Conservation (phyloP, 805 yeast genomes). For the Candida methanosorbosa region DNA sequence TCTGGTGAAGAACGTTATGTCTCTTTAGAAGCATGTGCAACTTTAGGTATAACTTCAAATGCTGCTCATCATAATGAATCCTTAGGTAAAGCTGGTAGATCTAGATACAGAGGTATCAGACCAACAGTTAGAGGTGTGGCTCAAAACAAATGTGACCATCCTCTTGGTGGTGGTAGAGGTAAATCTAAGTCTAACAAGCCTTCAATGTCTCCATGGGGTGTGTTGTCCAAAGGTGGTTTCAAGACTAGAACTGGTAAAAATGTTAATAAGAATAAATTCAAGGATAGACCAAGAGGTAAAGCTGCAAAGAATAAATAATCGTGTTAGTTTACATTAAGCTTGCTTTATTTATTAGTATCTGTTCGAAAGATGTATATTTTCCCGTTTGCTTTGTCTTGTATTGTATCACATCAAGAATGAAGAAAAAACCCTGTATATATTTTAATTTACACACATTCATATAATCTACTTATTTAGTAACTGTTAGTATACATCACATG, state of each 20-base stretch:
- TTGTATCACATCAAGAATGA: conserved; percentile 2
- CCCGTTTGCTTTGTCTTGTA: not conserved
- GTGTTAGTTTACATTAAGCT: too few relatives aligned
- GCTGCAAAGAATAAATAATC: conserved; percentile 15
- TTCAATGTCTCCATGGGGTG: conserved; percentile 96
- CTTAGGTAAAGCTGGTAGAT: conserved; percentile 95
- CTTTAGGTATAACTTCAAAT: conserved; percentile 88
- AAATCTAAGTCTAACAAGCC: conserved; percentile 93
- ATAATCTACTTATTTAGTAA: too few relatives aligned
- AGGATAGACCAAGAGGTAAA: conserved; percentile 85
- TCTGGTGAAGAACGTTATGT: conserved; percentile 94
- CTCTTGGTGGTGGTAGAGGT: conserved; percentile 99
- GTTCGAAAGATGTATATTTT: not conserved
- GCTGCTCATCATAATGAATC: conserved; percentile 83
- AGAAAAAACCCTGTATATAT: too few relatives aligned
- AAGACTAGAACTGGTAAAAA: conserved; percentile 91
- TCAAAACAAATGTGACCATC: conserved; percentile 96
- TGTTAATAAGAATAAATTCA: conserved; percentile 74
- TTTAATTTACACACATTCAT: too few relatives aligned
- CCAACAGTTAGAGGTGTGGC: conserved; percentile 98
- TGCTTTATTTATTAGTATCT: not conserved
- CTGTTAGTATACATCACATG: not conserved
- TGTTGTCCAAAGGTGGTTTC: conserved; percentile 80
- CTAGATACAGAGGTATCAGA: conserved; percentile 85
- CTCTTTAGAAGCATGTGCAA: conserved; percentile 80